These are phyloP conservation scores for Coprinopsis cinerea DNA, from an alignment of 768 basidiomycete species.

Conservation along the genomic window DNA sequence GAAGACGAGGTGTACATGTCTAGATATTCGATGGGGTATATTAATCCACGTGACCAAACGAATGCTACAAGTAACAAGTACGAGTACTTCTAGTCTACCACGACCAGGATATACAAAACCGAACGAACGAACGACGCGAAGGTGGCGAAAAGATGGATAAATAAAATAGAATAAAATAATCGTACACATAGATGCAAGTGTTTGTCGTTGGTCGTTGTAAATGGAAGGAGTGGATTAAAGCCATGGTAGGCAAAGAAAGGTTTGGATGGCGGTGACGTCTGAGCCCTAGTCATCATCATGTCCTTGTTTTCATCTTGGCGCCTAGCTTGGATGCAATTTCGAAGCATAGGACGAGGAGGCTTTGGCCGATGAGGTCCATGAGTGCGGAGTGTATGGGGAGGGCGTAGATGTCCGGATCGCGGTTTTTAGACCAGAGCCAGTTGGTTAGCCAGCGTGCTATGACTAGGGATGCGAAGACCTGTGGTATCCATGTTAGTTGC, in stretches of 20 bases:
- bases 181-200: too few relatives aligned
- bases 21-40: not conserved
- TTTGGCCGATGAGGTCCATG: slow-evolving; percentile 80
- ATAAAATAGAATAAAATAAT: too few relatives aligned
- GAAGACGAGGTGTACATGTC: not conserved
- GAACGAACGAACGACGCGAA: too few relatives aligned
- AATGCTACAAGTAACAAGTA: too few relatives aligned
- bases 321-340: slow-evolving; percentile 51
- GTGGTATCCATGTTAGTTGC: slow-evolving; percentile 3
- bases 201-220: too few relatives aligned
- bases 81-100: too few relatives aligned
- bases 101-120: too few relatives aligned
- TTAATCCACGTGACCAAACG: not conserved
- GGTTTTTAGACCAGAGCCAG: slow-evolving; percentile 68
- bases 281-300: slow-evolving; percentile 8
- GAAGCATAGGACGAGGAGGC: slow-evolving; percentile 73
- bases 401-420: slow-evolving; percentile 91
- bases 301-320: slow-evolving; percentile 23
- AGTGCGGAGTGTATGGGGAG: slow-evolving; percentile 88
- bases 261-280: not conserved
- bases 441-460: slow-evolving; percentile 64
- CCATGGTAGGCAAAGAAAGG: too few relatives aligned
- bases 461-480: slow-evolving; percentile 69
- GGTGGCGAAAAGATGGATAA: too few relatives aligned
- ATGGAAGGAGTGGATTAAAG: too few relatives aligned